Conservation (phyloP, 2,329 filamentous ascomycete genomes). For the Hymenoscyphus linearis region DNA sequence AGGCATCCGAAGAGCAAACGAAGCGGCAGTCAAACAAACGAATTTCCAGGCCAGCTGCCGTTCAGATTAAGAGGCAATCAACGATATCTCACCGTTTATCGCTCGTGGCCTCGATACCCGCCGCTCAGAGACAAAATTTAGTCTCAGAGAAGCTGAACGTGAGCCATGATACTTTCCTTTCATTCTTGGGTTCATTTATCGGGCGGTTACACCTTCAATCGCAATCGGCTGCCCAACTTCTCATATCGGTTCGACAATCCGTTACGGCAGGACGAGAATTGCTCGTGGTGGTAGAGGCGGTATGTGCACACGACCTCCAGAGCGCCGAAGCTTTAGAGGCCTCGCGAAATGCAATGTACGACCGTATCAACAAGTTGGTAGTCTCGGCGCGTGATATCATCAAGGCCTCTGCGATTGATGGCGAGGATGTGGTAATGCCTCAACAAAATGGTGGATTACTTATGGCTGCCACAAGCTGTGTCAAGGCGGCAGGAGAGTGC, state of each 20-base stretch:
- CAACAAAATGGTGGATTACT: conserved; percentile 73
- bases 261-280: conserved; percentile 76
- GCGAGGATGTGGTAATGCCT: conserved; percentile 71
- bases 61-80: conserved; percentile 28
- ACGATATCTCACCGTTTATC: conserved; percentile 65
- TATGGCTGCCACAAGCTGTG: conserved; percentile 76
- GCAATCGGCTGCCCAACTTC: conserved; percentile 79
- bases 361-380: conserved; percentile 74
- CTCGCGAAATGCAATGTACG: conserved; percentile 71
- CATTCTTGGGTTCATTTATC: conserved; percentile 88
- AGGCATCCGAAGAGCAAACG: conserved; percentile 28
- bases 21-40: conserved; percentile 29
- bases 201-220: conserved; percentile 85
- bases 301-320: conserved; percentile 71
- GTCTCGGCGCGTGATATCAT: conserved; percentile 77
- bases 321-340: conserved; percentile 61
- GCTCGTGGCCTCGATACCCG: conserved; percentile 60
- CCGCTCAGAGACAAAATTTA: conserved; percentile 62
- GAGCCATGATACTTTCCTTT: conserved; percentile 83
- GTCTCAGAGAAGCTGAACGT: conserved; percentile 77
- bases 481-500: conserved; percentile 86
- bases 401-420: conserved; percentile 58
- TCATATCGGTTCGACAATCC: conserved; percentile 76
- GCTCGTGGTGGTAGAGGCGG: conserved; percentile 72
- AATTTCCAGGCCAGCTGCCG: conserved; percentile 21